Conservation (phyloP, 257 asterid genomes). For the Cinchona pubescens region DNA sequence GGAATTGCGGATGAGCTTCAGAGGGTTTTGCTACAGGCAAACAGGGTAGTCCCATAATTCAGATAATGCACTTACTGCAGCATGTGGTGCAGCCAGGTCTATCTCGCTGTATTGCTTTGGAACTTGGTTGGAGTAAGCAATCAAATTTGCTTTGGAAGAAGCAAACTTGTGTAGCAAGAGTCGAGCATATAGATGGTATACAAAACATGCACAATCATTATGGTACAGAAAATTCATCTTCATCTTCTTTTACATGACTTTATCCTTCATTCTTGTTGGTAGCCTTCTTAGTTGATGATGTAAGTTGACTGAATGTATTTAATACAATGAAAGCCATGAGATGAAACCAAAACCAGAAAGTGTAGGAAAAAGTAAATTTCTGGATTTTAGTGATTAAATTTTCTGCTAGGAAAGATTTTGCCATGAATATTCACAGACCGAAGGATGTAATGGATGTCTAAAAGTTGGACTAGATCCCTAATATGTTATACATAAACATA, state of each 20-base stretch:
- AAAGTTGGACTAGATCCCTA: background rate
- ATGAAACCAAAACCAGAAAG: conserved; percentile 1
- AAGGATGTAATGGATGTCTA: background rate
- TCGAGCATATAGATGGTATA: conserved; percentile 39
- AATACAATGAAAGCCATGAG: background rate
- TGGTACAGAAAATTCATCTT: conserved; percentile 40
- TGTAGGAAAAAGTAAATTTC: conserved; percentile 8
- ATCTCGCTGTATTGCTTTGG: background rate
- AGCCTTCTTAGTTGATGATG: background rate
- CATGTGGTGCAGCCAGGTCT: background rate
- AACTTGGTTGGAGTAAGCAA: conserved; percentile 6
- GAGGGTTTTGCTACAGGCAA: conserved; percentile 51
- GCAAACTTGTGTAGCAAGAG: conserved; percentile 8
- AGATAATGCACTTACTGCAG: background rate
- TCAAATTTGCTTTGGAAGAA: conserved; percentile 14
- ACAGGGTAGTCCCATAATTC: conserved; percentile 32
- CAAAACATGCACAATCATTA: conserved; percentile 36
- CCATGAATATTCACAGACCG: background rate
- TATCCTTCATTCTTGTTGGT: background rate
- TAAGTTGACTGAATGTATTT: conserved; percentile 1
- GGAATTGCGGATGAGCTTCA: conserved; percentile 66
- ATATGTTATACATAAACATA: background rate
- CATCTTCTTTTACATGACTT: conserved; percentile 15
- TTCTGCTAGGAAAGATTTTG: conserved; percentile 1
- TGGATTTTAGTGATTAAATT: conserved; percentile 1